A percentile compares a stretch with the other conserved stretches of the same genome.
phyloP scores from a whole-genome alignment of 2,329 filamentous ascomycete genomes.

The Fusarium goolgardi region DNA sequence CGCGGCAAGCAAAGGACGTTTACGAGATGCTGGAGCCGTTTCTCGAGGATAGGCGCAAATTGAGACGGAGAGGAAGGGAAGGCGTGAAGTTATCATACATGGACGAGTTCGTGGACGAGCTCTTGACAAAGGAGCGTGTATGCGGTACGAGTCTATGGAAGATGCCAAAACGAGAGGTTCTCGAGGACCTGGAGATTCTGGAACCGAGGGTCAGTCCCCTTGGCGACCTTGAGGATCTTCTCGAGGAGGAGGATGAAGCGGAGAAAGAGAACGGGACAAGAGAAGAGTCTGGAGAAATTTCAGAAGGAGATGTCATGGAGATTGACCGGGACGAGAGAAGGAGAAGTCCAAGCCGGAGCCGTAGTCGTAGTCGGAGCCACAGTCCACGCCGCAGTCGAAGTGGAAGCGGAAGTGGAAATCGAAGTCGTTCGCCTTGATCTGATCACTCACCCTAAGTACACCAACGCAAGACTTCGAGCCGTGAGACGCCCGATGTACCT shows the following conservation, averaged over 20 bases:
- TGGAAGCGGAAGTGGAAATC: slow-evolving; percentile 1
- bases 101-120: slow-evolving; percentile 93
- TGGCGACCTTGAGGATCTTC: slow-evolving; percentile 79
- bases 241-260: slow-evolving; percentile 69
- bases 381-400: slow-evolving; percentile 34
- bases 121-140: slow-evolving; percentile 87
- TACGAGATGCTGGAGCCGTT: slow-evolving; percentile 84
- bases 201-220: slow-evolving; percentile 88
- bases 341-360: slow-evolving; percentile 41
- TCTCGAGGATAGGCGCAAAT: slow-evolving; percentile 83
- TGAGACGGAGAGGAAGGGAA: slow-evolving; percentile 79
- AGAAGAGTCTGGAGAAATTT: slow-evolving; percentile 57
- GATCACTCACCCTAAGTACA: background rate
- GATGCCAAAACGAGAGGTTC: slow-evolving; percentile 80
- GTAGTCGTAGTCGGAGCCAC: slow-evolving; percentile 27
- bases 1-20: slow-evolving; percentile 83
- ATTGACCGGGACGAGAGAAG: slow-evolving; percentile 51
- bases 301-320: slow-evolving; percentile 55
- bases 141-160: slow-evolving; percentile 95
- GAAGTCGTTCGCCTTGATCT: slow-evolving; percentile 47
- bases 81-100: slow-evolving; percentile 82
- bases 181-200: slow-evolving; percentile 90
- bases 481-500: background rate
- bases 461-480: background rate
- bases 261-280: slow-evolving; percentile 48